phyloP scores from a whole-genome alignment of 306 rosid genomes.

The Prunus salicina region DNA sequence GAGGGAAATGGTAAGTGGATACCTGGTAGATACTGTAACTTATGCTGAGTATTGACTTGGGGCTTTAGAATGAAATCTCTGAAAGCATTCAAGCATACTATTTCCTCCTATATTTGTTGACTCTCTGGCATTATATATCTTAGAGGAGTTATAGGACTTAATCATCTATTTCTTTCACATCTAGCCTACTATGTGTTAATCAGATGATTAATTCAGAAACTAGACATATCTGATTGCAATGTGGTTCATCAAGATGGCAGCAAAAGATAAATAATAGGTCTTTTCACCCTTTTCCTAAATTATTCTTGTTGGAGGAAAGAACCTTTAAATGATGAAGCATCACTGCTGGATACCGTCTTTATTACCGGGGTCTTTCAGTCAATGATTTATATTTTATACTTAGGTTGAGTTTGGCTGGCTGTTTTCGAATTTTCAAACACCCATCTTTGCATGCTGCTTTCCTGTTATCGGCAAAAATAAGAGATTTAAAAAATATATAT shows the following conservation, averaged over 20 bases:
- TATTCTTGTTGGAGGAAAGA: background rate
- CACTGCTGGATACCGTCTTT: background rate
- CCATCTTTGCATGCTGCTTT: background rate
- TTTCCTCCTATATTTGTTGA: background rate
- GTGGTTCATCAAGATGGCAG: background rate
- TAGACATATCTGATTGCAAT: background rate
- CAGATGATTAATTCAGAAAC: background rate
- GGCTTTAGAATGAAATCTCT: background rate
- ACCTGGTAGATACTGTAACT: background rate
- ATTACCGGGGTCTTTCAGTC: background rate
- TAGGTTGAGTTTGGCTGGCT: background rate
- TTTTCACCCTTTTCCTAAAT: background rate
- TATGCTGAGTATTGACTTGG: background rate
- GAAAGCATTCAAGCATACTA: background rate
- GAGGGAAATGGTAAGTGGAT: conserved; percentile 83
- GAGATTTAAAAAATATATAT: background rate
- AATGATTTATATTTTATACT: background rate
- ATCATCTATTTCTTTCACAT: background rate
- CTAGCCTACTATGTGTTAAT: background rate
- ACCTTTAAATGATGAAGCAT: background rate
- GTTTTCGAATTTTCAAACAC: no score
- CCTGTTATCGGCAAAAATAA: background rate
- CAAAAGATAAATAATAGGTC: background rate
- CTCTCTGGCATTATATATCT: background rate
- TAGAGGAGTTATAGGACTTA: background rate